Base-by-base conservation (phyloP, 352 stramenopile species). In the Phytophthora constricta region DNA sequence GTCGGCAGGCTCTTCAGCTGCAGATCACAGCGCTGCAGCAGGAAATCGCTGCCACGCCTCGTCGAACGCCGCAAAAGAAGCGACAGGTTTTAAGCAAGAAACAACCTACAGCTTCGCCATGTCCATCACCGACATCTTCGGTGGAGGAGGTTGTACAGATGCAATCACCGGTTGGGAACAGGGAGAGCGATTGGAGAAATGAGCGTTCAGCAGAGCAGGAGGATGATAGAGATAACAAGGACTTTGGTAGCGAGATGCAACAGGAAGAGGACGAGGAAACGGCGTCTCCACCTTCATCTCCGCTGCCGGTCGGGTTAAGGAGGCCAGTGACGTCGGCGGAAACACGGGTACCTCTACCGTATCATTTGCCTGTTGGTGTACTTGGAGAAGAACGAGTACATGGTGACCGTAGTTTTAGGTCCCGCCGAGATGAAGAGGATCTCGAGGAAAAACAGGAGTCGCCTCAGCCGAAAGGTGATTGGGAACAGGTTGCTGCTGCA, bases 11-110 rank as follows among this genome's bases (percentile, higher is more conserved):
- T 31, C 63, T 91, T 7, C 53, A 82, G 45, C 65, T 64, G 10
- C 58, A 82, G 49, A 51, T 87, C 1, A 61, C 52, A n/a, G 68
- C 59, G 37, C 45, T 91, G 33, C 73, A 87, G 55, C 70, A 57
- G 31, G 64, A 42, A 11, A 37, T 76, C 8, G 63, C 64, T 19
- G 71, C 72, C 22, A 79, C 63, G 23, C 59, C 72, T 7, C 55
- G 19, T 45, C 31, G 23, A 0, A 68, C 59, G 3, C 59, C 68
- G 10, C 58, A 67, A n/a, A 76, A 70, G 17, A 41, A 27, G 11
- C 62, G 25, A 7, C 62, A 62, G 9, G 5, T 39, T 13, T 20
- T 19, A 16, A 62, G 28, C 1, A 70, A 62, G 45, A 56, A 58
- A 19, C 17, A 37, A 14, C 1, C 19, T 42, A 19, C 13, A 33